Evolutionary conservation across 768 basidiomycete species (phyloP).

Genomic region (Calocera viscosa): DNA sequence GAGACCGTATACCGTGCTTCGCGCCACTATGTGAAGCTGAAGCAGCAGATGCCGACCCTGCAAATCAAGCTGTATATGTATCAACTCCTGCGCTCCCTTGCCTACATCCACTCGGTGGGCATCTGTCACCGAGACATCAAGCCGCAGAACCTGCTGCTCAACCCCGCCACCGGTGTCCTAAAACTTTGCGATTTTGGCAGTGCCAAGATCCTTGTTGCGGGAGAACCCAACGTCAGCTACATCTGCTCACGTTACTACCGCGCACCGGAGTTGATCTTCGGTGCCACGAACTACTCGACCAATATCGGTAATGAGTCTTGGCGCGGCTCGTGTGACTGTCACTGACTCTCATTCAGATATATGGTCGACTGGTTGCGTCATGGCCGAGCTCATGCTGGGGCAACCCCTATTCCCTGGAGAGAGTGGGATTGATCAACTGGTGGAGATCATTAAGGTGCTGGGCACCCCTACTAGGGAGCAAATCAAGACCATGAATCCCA

Average conservation of each 20-base stretch:
- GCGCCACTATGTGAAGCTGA: conserved; percentile 97
- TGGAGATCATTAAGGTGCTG: conserved; percentile 99
- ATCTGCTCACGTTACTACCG: conserved; percentile 99
- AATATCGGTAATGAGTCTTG: conserved; percentile 71
- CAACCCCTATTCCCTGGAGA: conserved; percentile 99
- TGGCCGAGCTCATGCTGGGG: conserved; percentile 99
- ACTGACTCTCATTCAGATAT: conserved; percentile 48
- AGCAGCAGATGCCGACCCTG: conserved; percentile 99
- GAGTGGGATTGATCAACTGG: conserved; percentile 95
- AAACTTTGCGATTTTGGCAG: conserved; percentile 99
- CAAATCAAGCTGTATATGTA: conserved; percentile 99
- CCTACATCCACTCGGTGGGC: conserved; percentile 98
- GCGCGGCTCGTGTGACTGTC: conserved; percentile 10
- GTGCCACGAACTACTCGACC: conserved; percentile 98
- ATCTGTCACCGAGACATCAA: conserved; percentile 99
- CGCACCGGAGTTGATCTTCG: conserved; percentile 97
- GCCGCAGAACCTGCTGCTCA: conserved; percentile 94
- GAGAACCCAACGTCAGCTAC: conserved; percentile 98
- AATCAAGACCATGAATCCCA: conserved; percentile 99
- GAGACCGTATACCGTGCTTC: conserved; percentile 99
- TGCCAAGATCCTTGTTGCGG: conserved; percentile 94
- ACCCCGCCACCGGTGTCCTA: conserved; percentile 90
- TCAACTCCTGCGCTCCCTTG: conserved; percentile 91
- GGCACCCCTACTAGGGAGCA: conserved; percentile 97
- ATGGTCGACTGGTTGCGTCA: conserved; percentile 99